phyloP scores from a whole-genome alignment of 2,329 filamentous ascomycete species.

The Aspergillus flavus region DNA sequence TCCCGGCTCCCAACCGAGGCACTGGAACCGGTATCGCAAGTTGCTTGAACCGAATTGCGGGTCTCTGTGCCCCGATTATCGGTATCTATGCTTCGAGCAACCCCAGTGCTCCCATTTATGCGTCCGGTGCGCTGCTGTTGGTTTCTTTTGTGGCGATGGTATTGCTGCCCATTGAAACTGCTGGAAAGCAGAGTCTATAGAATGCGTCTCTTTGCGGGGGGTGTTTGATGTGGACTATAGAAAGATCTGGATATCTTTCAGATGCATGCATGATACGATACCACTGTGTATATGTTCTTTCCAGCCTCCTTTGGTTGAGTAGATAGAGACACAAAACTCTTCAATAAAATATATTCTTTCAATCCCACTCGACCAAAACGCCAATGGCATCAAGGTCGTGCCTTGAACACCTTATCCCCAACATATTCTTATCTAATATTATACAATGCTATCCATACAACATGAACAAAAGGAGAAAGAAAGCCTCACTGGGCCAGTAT shows the following conservation, averaged over 20 bases:
- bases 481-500: no score
- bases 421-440: no score
- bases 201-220: not conserved
- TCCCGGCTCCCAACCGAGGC: conserved; percentile 55
- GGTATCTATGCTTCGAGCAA: conserved; percentile 41
- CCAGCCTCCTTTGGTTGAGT: not conserved
- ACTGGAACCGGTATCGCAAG: conserved; percentile 52
- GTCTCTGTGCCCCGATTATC: conserved; percentile 47
- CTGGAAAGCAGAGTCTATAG: conserved; percentile 43
- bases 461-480: no score
- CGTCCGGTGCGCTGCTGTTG: conserved; percentile 44
- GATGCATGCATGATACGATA: not conserved
- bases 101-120: conserved; percentile 47
- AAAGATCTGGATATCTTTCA: not conserved
- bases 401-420: no score
- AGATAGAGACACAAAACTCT: no score
- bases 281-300: not conserved
- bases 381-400: no score
- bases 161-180: conserved; percentile 48
- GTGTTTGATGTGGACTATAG: not conserved
- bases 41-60: conserved; percentile 44
- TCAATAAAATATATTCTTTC: no score
- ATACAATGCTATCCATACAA: no score
- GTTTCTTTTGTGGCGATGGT: conserved; percentile 47
- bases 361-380: no score